A percentile compares a stretch with the other conserved stretches of the same genome.
These are phyloP conservation scores for Vararia minispora DNA, from an alignment of 768 basidiomycete genomes.

Conservation along the genomic window DNA sequence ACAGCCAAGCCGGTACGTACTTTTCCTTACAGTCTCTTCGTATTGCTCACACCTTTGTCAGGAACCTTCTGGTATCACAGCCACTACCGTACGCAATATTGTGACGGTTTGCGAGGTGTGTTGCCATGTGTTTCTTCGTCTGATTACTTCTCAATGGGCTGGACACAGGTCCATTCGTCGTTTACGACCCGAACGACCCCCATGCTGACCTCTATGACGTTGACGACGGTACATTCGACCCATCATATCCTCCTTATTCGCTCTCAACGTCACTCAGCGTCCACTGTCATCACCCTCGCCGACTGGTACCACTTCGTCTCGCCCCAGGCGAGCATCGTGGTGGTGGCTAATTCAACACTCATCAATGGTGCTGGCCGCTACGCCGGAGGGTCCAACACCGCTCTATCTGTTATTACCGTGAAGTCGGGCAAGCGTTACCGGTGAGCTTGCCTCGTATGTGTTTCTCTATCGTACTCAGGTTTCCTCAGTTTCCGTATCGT, in stretches of 20 bases:
- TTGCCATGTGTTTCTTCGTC: too few relatives aligned
- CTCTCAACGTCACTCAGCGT: constrained; percentile 6
- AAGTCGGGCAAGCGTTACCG: neutral
- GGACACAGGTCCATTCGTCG: constrained; percentile 26
- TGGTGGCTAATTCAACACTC: neutral
- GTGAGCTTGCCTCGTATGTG: neutral
- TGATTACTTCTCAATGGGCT: too few relatives aligned
- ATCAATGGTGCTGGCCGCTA: constrained; percentile 3
- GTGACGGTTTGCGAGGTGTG: constrained; percentile 14
- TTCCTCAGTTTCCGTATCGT: constrained; percentile 39
- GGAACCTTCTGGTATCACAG: constrained; percentile 27
- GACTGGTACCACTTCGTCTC: constrained; percentile 15
- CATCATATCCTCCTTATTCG: constrained; percentile 2
- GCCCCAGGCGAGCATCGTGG: too few relatives aligned
- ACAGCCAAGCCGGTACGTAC: constrained; percentile 26
- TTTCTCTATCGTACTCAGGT: neutral
- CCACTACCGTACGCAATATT: neutral
- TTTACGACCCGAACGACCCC: constrained; percentile 21
- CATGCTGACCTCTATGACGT: constrained; percentile 17
- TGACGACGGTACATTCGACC: constrained; percentile 16
- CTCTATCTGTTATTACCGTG: neutral
- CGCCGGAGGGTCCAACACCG: neutral
- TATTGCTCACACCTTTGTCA: constrained; percentile 1
- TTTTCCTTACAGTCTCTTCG: constrained; percentile 14
- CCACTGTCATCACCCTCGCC: constrained; percentile 18